phyloP scores from a whole-genome alignment of 2,329 filamentous ascomycete species.

The Paracamarosporium sp. region DNA sequence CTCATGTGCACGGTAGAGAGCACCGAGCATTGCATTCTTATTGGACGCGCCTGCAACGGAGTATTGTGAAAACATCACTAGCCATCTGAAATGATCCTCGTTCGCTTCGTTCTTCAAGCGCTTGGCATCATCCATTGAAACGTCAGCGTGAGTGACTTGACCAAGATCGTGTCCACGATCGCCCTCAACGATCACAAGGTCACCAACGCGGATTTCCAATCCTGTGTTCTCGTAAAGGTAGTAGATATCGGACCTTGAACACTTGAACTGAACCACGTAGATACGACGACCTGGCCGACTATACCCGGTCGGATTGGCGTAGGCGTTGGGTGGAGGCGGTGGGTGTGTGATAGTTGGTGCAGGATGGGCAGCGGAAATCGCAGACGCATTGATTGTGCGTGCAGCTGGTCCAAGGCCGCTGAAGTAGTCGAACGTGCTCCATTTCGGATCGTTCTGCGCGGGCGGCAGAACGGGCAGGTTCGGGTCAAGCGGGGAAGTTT shows the following conservation, averaged over 20 bases:
- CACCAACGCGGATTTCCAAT: slow-evolving; percentile 85
- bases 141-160: slow-evolving; percentile 86
- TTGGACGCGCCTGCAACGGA: slow-evolving; percentile 40
- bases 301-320: slow-evolving; percentile 38
- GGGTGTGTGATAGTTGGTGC: slow-evolving; percentile 36
- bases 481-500: slow-evolving; percentile 27
- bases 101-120: slow-evolving; percentile 89
- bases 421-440: slow-evolving; percentile 37
- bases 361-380: slow-evolving; percentile 44
- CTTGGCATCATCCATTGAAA: slow-evolving; percentile 87
- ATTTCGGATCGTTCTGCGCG: background rate
- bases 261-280: slow-evolving; percentile 96
- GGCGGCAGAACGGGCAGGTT: background rate
- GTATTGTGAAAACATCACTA: slow-evolving; percentile 94
- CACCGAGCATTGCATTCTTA: slow-evolving; percentile 60
- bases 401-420: slow-evolving; percentile 43
- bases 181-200: slow-evolving; percentile 96
- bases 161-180: slow-evolving; percentile 96
- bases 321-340: slow-evolving; percentile 38
- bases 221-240: slow-evolving; percentile 97
- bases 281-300: slow-evolving; percentile 53
- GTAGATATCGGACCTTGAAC: slow-evolving; percentile 91
- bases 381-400: slow-evolving; percentile 43
- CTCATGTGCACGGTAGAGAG: slow-evolving; percentile 42
- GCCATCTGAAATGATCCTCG: slow-evolving; percentile 96